Conservation (phyloP, 73 alveolate species). For the Stentor coeruleus region DNA sequence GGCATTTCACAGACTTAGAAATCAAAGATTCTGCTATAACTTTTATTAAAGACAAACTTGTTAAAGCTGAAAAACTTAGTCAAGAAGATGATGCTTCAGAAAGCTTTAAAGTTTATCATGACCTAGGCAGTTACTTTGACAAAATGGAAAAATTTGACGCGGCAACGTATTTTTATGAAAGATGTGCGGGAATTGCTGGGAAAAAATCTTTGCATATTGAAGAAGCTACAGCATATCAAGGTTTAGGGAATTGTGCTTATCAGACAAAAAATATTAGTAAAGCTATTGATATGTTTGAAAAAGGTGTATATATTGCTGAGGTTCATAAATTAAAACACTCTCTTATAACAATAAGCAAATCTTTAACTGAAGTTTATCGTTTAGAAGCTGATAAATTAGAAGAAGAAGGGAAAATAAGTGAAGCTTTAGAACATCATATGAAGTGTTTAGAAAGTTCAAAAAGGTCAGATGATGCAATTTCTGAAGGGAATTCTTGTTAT, state of each 20-base stretch:
- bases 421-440: not conserved
- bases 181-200: constrained; percentile 52
- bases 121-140: constrained; percentile 51
- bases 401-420: not conserved
- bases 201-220: constrained; percentile 50
- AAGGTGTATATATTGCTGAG: not conserved
- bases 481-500: not conserved
- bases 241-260: constrained; percentile 62
- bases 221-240: constrained; percentile 62
- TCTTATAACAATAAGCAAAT: not conserved
- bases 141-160: constrained; percentile 60
- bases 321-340: not conserved
- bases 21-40: constrained; percentile 36
- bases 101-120: constrained; percentile 42
- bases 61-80: constrained; percentile 51
- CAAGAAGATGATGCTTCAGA: constrained; percentile 44
- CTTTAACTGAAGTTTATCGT: constrained; percentile 13
- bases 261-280: not conserved
- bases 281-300: constrained; percentile 8
- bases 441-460: not conserved
- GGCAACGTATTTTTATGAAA: constrained; percentile 63
- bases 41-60: constrained; percentile 40
- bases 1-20: constrained; percentile 35
- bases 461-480: not conserved
- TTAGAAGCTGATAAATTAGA: constrained; percentile 17